These are phyloP conservation scores for Plasmodium reichenowi DNA, from an alignment of 169 alveolate species.

Conservation along the genomic window DNA sequence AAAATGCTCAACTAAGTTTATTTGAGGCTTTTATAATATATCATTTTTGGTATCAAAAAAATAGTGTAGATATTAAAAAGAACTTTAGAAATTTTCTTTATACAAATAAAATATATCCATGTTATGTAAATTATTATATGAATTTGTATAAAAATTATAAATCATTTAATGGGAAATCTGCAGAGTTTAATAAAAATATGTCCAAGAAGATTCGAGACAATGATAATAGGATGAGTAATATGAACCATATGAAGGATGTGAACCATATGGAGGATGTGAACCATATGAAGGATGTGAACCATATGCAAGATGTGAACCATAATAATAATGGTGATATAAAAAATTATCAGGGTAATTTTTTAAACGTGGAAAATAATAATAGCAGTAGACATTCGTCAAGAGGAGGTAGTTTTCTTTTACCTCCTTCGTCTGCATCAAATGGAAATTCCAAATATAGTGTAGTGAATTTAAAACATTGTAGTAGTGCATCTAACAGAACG, in stretches of 20 bases:
- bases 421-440: too few species aligned
- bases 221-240: neutral
- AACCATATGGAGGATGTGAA: neutral
- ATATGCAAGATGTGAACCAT: neutral
- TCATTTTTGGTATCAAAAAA: constrained; percentile 73
- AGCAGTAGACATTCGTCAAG: too few species aligned
- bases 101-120: constrained; percentile 68
- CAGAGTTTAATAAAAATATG: neutral
- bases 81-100: constrained; percentile 55
- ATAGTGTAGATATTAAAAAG: constrained; percentile 37
- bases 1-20: constrained; percentile 49
- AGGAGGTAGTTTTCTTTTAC: too few species aligned
- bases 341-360: too few species aligned
- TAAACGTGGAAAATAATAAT: too few species aligned
- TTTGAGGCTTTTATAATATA: constrained; percentile 60
- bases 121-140: constrained; percentile 63
- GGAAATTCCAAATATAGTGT: too few species aligned
- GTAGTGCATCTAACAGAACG: neutral
- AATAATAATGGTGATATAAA: too few species aligned
- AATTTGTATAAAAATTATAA: constrained; percentile 34
- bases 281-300: neutral
- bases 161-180: constrained; percentile 20
- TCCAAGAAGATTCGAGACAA: neutral
- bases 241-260: neutral
- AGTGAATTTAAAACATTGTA: too few species aligned